A percentile compares a stretch with the other conserved stretches of the same genome.
phyloP scores from a whole-genome alignment of 768 basidiomycete species.

The Trametopsis cervina region DNA sequence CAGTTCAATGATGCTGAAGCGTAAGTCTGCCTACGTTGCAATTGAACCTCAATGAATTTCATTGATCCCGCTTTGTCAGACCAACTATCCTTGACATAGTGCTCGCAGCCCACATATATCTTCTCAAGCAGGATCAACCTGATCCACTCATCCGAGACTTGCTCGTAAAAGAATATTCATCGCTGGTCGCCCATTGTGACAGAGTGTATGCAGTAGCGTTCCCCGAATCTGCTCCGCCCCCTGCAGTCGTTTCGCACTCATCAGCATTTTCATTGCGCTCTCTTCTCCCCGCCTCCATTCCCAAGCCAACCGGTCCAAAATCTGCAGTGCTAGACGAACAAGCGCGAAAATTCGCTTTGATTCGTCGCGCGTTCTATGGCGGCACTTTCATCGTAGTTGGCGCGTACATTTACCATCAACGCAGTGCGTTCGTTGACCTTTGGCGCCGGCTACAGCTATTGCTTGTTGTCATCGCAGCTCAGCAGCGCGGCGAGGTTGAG shows the following conservation, averaged over 20 bases:
- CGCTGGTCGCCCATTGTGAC: constrained; percentile 51
- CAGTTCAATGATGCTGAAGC: constrained; percentile 31
- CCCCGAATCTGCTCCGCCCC: constrained; percentile 19
- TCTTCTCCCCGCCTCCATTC: constrained; percentile 21
- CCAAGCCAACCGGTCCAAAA: constrained; percentile 24
- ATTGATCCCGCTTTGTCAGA: no score
- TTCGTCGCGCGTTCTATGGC: constrained; percentile 49
- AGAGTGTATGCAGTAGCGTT: constrained; percentile 34
- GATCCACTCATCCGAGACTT: constrained; percentile 52
- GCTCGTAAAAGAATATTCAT: constrained; percentile 47
- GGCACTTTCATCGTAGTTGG: constrained; percentile 35
- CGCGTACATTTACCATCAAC: constrained; percentile 26
- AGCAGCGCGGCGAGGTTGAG: neutral
- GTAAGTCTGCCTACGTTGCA: neutral
- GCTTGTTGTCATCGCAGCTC: neutral
- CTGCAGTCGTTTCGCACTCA: constrained; percentile 8
- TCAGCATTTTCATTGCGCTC: constrained; percentile 28
- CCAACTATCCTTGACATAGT: constrained; percentile 57
- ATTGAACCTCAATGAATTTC: neutral
- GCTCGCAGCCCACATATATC: constrained; percentile 61
- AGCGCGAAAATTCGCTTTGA: constrained; percentile 40
- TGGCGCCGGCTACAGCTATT: neutral
- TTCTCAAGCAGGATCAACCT: constrained; percentile 52
- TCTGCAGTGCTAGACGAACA: constrained; percentile 11
- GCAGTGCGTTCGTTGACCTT: constrained; percentile 5